Evolutionary conservation across 2,329 filamentous ascomycete genomes (phyloP), one percentile per base, ranked within the genome.

Genomic region (Arthrocladium fulminans): DNA sequence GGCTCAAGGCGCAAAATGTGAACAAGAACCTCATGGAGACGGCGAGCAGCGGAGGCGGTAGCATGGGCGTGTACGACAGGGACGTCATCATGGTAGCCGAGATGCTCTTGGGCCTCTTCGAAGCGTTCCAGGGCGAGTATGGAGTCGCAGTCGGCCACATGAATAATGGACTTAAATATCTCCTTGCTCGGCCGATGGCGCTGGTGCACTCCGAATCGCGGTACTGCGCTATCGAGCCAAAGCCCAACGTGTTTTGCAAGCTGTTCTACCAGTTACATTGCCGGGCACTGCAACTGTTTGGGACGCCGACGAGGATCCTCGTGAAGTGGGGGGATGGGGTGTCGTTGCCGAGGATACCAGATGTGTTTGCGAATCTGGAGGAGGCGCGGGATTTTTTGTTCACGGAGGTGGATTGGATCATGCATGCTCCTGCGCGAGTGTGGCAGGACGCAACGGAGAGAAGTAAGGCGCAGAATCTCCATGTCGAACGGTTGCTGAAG

Each of bases 101-200:
- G 47, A 51, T 58, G 37, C 49, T 59, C 5, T 51, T 58, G 15
- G 51, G 52, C 29, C 42, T 58, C 4, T 59, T 54, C 35, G 54
- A 59, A 39, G 54, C 50, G 2, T 59, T 59, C 47, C 57, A 59
- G 42, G 52, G 50, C 1, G 51, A 59, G 30, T 52, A 55, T 23
- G 54, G 55, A 10, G 9, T 30, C 1, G 51, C 57, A 19, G 50
- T 51, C 19, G 1, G 37, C 19, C 51, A 58, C 37, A 53, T 57
- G 51, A 50, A 52, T 13, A 37, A 44, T 12, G 57, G 48, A 2
- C 22, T 59, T 20, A 55, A 54, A 17, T 45, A 49, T 17, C 45
- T 59, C 5, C 37, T 57, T 29, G 47, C 35, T 30, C 47, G 48
- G 10, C 49, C 49, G 2, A 56, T 52, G 48, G 52, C 41, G 17